These are phyloP conservation scores for Coriaria nepalensis DNA, from an alignment of 306 rosid genomes.

Conservation along the genomic window DNA sequence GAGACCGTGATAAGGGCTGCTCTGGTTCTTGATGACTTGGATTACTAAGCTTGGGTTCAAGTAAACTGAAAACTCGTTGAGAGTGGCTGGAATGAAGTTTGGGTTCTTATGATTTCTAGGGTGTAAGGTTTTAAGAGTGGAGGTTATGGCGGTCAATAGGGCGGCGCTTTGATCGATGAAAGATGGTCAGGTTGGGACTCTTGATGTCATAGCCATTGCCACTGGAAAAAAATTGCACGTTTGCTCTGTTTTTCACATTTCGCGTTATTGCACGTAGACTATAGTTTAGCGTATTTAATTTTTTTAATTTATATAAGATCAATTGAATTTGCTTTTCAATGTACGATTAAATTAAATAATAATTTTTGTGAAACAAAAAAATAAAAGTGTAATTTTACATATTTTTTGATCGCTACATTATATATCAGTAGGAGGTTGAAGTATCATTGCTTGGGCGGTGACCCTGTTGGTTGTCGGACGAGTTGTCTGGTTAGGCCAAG, in stretches of 20 bases:
- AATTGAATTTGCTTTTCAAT: no score
- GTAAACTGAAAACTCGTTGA: slow-evolving; percentile 17
- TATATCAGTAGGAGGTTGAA: not conserved
- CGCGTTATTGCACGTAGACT: no score
- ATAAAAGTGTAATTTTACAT: no score
- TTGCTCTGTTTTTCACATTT: no score
- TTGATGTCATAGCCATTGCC: slow-evolving; percentile 12
- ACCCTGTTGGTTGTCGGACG: slow-evolving; percentile 4
- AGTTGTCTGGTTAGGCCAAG: slow-evolving; percentile 22
- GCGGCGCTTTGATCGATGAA: slow-evolving; percentile 8
- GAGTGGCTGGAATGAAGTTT: slow-evolving; percentile 15
- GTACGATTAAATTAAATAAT: no score
- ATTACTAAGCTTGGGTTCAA: slow-evolving; percentile 16
- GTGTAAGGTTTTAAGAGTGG: slow-evolving; percentile 26
- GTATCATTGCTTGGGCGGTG: slow-evolving; percentile 10
- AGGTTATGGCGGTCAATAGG: slow-evolving; percentile 17
- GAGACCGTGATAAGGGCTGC: slow-evolving; percentile 15
- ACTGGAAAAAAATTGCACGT: no score
- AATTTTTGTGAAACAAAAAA: no score
- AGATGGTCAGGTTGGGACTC: slow-evolving; percentile 10
- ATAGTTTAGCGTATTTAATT: no score
- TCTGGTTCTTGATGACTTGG: slow-evolving; percentile 17
- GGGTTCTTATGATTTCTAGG: slow-evolving; percentile 18
- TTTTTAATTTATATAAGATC: no score
- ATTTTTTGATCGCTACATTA: no score